Base-by-base conservation (phyloP, 192 early-diverging fungal species). In the Linnemannia zychae region DNA sequence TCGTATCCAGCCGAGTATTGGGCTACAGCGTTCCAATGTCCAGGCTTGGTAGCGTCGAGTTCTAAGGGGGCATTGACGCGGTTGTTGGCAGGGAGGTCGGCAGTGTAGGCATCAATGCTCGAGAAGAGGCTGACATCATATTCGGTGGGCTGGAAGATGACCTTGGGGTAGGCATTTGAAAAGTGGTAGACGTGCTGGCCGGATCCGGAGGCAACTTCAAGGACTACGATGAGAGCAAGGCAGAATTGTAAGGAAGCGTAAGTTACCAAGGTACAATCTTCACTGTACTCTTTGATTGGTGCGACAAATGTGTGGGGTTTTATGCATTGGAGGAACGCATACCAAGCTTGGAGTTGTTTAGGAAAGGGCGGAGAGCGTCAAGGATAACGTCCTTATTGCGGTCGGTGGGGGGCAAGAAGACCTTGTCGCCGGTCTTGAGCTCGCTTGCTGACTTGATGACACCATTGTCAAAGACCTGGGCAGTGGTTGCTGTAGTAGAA, bases 371-470 rank as follows among this genome's bases (percentile, higher is more conserved):
- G 12, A 79, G 31, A 33, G 60, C 9, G 2, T 79, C 60, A 0
- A 79, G 71, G 40, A 79, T 79, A 17, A 53, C 78, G 17, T 79
- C 78, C 31, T 79, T 79, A 34, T 79, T 79, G 40, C 78, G 57
- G 53, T 79, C 60, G 15, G 60, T 79, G 33, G 78, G 52, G 0
- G 78, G 37, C 0, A 79, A 18, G 46, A 79, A 79, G 20, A 79
- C 46, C 70, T 68, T 79, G 44, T 65, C 33, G 47, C 44, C 49
- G 3, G 11, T 53, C 40, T 63, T 69, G 67, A 57, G 46, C 16
- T 31, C 36, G 34, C 50, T 53, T 33, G 71, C 57, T 75, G 60
- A 44, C 17, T 46, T 65, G 74, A 60, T 52, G 24, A 65, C 40
- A 15, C 60, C 74, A 40, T 65, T 75, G 57, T 75, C 57, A 65